phyloP scores from a whole-genome alignment of 2,329 filamentous ascomycete species.

The Corynespora cassiicola region DNA sequence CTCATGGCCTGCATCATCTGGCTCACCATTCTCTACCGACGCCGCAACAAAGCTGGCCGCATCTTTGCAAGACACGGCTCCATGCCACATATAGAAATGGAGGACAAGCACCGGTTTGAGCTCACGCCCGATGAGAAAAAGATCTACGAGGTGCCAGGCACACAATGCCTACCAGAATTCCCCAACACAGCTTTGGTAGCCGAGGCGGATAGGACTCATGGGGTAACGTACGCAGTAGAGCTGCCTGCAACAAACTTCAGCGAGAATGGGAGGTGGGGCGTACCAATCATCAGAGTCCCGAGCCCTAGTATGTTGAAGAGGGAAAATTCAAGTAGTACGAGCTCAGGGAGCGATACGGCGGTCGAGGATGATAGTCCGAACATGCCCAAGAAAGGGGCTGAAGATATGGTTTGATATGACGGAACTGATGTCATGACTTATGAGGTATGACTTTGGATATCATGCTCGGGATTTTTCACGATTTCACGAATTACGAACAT shows the following conservation, averaged over 20 bases:
- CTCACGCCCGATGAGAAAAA: conserved; percentile 15
- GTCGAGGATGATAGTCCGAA: no score
- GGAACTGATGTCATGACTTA: no score
- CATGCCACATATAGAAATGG: neutral
- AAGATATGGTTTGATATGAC: no score
- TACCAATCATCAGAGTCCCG: conserved; percentile 8
- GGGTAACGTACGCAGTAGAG: conserved; percentile 11
- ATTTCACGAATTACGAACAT: no score
- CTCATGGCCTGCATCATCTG: conserved; percentile 5
- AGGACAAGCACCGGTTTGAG: conserved; percentile 13
- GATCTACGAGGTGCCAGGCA: conserved; percentile 15
- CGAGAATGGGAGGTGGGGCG: conserved; percentile 10
- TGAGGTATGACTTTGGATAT: no score
- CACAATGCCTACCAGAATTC: conserved; percentile 13
- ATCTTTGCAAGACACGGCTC: neutral
- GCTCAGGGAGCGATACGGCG: neutral
- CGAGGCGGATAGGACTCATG: conserved; percentile 16
- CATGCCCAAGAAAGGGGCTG: neutral
- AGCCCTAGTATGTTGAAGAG: conserved; percentile 1
- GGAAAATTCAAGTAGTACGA: neutral
- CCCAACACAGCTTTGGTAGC: conserved; percentile 8
- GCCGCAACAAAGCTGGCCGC: neutral
- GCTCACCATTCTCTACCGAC: conserved; percentile 4
- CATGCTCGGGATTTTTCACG: no score
- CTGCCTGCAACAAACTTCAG: conserved; percentile 16